phyloP scores from a whole-genome alignment of 495 filamentous ascomycete species.

The Parmelia sp. region DNA sequence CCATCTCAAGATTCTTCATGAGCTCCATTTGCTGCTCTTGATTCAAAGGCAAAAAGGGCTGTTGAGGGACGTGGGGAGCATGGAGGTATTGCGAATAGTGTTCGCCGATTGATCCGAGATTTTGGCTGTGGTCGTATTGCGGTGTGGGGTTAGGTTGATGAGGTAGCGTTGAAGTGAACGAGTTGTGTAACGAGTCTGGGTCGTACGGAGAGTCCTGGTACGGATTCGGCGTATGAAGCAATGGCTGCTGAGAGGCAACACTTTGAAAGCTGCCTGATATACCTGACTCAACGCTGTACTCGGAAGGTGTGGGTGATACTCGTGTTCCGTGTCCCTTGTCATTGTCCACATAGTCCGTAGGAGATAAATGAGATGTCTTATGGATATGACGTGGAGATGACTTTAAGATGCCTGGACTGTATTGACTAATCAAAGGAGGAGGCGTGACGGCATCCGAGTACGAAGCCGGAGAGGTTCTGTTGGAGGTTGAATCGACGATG shows the following conservation, averaged over 20 bases:
- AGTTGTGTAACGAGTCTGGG: conserved; percentile 41
- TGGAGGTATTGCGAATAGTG: conserved; percentile 49
- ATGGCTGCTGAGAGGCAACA: conserved; percentile 28
- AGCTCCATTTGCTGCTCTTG: conserved; percentile 67
- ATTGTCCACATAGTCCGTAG: conserved; percentile 22
- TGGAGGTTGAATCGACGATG: conserved; percentile 57
- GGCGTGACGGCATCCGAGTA: conserved; percentile 42
- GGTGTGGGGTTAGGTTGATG: conserved; percentile 41
- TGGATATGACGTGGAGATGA: conserved; percentile 28
- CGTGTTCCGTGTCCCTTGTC: background rate
- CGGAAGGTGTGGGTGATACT: conserved; percentile 11
- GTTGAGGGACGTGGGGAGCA: conserved; percentile 38
- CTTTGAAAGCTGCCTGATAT: conserved; percentile 6
- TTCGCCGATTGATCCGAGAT: conserved; percentile 40
- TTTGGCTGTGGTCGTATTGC: conserved; percentile 39
- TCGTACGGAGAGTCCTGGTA: conserved; percentile 36
- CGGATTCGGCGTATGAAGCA: conserved; percentile 24
- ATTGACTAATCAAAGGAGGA: conserved; percentile 46
- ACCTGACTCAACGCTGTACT: conserved; percentile 13
- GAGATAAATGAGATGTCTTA: conserved; percentile 25
- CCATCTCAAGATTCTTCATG: conserved; percentile 37
- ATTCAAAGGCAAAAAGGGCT: conserved; percentile 57
- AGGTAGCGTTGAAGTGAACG: conserved; percentile 41
- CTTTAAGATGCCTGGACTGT: conserved; percentile 25
- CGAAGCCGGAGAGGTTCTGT: conserved; percentile 41